These are phyloP conservation scores for Croton laevigatus DNA, from an alignment of 441 rosid genomes.

Conservation along the genomic window DNA sequence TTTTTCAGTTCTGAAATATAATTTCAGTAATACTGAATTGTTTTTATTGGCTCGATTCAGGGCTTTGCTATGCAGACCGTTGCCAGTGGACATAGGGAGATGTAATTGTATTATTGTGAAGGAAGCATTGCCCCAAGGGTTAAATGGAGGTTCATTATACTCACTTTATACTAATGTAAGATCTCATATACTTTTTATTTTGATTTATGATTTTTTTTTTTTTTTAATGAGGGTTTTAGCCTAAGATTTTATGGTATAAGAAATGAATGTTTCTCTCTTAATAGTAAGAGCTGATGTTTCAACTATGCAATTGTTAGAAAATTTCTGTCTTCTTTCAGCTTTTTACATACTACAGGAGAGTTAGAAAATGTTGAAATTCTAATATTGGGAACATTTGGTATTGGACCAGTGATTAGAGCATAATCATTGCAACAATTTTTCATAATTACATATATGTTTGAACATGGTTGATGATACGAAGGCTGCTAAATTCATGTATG, in stretches of 20 bases:
- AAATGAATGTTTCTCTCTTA: no score
- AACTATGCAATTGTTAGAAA: not conserved
- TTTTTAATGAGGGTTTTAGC: slow-evolving; percentile 3
- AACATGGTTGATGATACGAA: no score
- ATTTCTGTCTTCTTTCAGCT: not conserved
- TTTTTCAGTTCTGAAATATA: not conserved
- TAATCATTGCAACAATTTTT: no score
- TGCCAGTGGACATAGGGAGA: slow-evolving; percentile 87
- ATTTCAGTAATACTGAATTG: not conserved
- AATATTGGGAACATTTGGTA: no score
- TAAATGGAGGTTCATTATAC: slow-evolving; percentile 51
- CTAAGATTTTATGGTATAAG: no score
- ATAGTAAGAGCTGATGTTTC: not conserved
- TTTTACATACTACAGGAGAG: not conserved
- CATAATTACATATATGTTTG: no score
- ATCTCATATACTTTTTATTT: not conserved
- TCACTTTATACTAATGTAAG: slow-evolving; percentile 84
- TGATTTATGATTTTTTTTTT: not conserved
- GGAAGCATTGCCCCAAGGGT: slow-evolving; percentile 57
- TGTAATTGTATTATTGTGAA: slow-evolving; percentile 84
- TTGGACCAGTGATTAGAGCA: no score
- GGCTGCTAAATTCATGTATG: no score
- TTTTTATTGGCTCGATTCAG: slow-evolving; percentile 27
- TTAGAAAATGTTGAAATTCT: not conserved
- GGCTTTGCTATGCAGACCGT: slow-evolving; percentile 74